Evolutionary conservation across 2,329 filamentous ascomycete genomes (phyloP), one percentile per base, ranked within the genome.

Genomic region (Ceratocystis huliohia): DNA sequence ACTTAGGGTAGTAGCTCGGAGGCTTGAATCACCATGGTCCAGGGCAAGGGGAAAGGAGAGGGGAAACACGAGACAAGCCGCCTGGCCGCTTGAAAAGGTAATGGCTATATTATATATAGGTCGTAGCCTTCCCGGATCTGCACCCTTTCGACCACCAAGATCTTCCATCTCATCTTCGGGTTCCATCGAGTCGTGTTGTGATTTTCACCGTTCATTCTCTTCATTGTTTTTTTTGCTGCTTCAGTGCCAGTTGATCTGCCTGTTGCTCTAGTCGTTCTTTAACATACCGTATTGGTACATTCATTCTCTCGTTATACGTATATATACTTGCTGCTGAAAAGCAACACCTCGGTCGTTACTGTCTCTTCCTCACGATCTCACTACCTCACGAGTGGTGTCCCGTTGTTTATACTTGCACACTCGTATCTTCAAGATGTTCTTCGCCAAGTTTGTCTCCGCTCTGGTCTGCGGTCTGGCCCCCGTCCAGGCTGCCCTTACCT

Each of bases 401-500:
- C 13, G 17, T 62, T 41, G 46, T n/a, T 46, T 5, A 45, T 59
- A 48, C 59, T 17, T n/a, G 5, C 6, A 10, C 46, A 25, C 50
- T 46, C 20, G 46, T 28, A n/a, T 5, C 28, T 20, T 59, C 63
- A 63, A 41, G 5, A 68, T 68, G 66, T 45, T 68, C 59, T 45
- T 37, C 41, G 59, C 56, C n/a, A 46, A 56, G 41, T n/a, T 64
- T 63, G 28, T 28, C 28, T 30, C 65, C 28, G 22, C 57, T 28
- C 22, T 68, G 66, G 66, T 44, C 48, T 62, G 33, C 30, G 63
- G 63, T 8, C 33, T 68, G 7, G 37, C 59, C 20, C 28, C 64
- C 1, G 68, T 64, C 13, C 17, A 59, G 2, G 79, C 78, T 1
- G 78, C 82, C 30, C 77, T 89, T 2, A 81, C 80, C 1, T 87